Evolutionary conservation across 768 basidiomycete genomes (phyloP).

Genomic region (Termitomyces sp.): DNA sequence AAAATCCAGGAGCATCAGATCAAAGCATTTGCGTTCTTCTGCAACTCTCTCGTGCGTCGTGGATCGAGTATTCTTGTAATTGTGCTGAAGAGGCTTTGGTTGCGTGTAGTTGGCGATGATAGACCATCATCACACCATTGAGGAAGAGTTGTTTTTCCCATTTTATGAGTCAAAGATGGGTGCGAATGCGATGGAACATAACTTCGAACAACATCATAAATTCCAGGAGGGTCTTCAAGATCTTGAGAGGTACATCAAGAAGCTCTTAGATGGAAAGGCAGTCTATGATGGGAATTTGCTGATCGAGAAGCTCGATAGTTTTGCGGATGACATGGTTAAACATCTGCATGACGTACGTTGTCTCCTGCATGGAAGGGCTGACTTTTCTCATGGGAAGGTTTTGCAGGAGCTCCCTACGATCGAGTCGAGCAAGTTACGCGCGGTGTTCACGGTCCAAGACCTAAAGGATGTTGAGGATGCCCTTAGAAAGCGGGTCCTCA

Average conservation of each 20-base stretch:
- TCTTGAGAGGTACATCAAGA: conserved; percentile 35
- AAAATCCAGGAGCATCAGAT: conserved; percentile 19
- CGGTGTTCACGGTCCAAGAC: conserved; percentile 21
- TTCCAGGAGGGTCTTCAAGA: conserved; percentile 23
- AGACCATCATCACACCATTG: conserved; percentile 27
- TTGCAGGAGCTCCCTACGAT: conserved; percentile 24
- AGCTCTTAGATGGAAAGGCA: conserved; percentile 53
- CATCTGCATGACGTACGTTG: conserved; percentile 16
- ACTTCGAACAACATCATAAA: conserved; percentile 23
- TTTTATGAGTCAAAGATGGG: conserved; percentile 24
- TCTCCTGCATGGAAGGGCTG: neutral
- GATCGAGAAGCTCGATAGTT: conserved; percentile 20
- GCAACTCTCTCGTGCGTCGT: conserved; percentile 19
- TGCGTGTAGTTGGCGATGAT: conserved; percentile 16
- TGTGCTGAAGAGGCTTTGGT: neutral
- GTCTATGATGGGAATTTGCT: conserved; percentile 40
- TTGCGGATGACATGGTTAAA: conserved; percentile 22
- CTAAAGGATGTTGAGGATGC: conserved; percentile 18
- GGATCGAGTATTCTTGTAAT: neutral
- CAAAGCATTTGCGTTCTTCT: conserved; percentile 24
- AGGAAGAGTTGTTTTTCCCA: conserved; percentile 25
- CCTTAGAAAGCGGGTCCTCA: conserved; percentile 17
- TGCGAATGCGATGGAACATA: conserved; percentile 15
- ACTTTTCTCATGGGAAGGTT: neutral
- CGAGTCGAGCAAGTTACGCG: conserved; percentile 20